These are phyloP conservation scores for Rosa chinensis DNA, from an alignment of 306 rosid species.

Conservation along the genomic window DNA sequence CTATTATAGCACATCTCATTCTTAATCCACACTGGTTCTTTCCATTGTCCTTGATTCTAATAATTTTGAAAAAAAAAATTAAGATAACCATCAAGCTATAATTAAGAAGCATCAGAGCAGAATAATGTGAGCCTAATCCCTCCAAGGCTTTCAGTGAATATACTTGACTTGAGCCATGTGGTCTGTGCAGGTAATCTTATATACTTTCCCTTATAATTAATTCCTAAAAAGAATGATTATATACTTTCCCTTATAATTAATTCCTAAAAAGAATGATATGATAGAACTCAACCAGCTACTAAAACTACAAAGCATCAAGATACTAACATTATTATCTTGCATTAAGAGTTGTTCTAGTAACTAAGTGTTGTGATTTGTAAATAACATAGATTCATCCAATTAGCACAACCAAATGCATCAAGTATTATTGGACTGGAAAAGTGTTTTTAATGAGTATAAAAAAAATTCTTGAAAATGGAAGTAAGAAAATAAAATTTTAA, in stretches of 20 bases:
- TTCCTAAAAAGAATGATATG: background rate
- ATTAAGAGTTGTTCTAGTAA: background rate
- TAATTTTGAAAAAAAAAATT: background rate
- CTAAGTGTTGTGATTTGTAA: background rate
- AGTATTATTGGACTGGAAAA: background rate
- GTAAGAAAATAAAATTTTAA: slow-evolving; percentile 2
- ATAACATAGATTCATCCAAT: background rate
- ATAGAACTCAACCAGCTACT: background rate
- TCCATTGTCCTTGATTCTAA: background rate
- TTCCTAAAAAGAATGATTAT: background rate
- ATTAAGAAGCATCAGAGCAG: background rate
- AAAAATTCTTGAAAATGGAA: background rate
- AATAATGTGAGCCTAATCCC: background rate
- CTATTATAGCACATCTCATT: too few relatives aligned
- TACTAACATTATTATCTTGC: background rate
- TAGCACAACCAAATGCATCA: background rate
- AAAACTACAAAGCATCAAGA: background rate
- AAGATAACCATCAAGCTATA: background rate
- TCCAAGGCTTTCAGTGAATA: background rate
- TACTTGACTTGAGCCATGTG: background rate
- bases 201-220: background rate
- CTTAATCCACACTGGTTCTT: too few relatives aligned
- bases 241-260: background rate
- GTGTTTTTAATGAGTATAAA: background rate
- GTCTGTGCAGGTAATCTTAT: background rate